Evolutionary conservation across 192 early-diverging fungal genomes (phyloP).

Genomic region (Gigaspora rosea): DNA sequence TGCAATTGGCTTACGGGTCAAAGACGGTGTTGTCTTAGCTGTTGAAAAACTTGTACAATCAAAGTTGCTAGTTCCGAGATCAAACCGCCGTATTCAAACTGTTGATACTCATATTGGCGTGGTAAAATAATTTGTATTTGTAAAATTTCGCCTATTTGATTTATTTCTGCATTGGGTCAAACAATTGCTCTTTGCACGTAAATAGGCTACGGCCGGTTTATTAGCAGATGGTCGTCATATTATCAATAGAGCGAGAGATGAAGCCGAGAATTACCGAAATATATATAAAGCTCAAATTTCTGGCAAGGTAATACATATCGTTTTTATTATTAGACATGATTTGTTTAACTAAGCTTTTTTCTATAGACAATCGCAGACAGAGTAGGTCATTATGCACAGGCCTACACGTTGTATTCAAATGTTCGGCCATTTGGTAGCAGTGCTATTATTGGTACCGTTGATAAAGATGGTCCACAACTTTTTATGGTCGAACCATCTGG

Average conservation of each 20-base stretch:
- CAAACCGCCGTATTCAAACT: conserved; percentile 91
- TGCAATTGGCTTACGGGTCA: conserved; percentile 88
- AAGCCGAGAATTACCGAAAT: conserved; percentile 86
- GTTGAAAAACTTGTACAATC: conserved; percentile 96
- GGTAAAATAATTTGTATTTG: conserved; percentile 55
- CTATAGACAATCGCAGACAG: conserved; percentile 84
- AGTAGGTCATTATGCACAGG: conserved; percentile 89
- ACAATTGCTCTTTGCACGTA: background rate
- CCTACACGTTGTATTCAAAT: conserved; percentile 95
- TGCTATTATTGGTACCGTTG: conserved; percentile 81
- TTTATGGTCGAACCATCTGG: conserved; percentile 98
- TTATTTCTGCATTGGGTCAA: background rate
- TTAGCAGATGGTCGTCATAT: conserved; percentile 91
- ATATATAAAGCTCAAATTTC: conserved; percentile 82
- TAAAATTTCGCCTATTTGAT: background rate
- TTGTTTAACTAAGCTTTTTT: background rate
- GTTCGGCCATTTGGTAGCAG: conserved; percentile 92
- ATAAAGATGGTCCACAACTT: conserved; percentile 80
- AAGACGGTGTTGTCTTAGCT: conserved; percentile 95
- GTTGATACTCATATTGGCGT: conserved; percentile 93
- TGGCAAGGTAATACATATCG: conserved; percentile 62
- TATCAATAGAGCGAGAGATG: conserved; percentile 86
- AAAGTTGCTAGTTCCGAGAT: conserved; percentile 88
- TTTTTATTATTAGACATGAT: background rate
- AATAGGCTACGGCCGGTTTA: conserved; percentile 86